Evolutionary conservation across 371 early-diverging fungal genomes (phyloP).

Genomic region (Zopfochytrium polystomum): DNA sequence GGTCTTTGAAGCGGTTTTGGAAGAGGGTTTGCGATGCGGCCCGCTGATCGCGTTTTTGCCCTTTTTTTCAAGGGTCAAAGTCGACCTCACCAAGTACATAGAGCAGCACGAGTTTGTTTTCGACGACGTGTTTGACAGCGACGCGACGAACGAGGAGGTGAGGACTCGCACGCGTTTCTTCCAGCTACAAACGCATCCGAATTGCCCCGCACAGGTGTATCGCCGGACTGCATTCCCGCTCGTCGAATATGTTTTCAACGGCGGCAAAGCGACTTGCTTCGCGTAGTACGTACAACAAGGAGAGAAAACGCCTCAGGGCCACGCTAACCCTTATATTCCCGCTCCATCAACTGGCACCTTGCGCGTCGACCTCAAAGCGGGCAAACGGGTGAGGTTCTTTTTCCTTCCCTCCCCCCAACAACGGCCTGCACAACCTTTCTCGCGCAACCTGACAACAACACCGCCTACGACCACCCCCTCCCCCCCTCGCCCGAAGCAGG

Average conservation of each 20-base stretch:
- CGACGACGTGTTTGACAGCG: conserved; percentile 93
- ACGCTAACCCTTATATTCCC: too few species aligned
- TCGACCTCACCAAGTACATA: conserved; percentile 91
- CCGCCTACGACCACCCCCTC: too few species aligned
- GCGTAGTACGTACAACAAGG: conserved; percentile 71
- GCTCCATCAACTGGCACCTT: too few species aligned
- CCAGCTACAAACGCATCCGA: neutral
- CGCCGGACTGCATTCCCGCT: conserved; percentile 84
- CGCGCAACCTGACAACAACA: too few species aligned
- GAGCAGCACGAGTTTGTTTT: conserved; percentile 93
- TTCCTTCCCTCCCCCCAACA: too few species aligned
- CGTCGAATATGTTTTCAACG: conserved; percentile 89
- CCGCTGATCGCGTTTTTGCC: too few species aligned
- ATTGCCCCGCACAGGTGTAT: conserved; percentile 86
- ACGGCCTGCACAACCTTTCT: too few species aligned
- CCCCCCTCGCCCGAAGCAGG: conserved; percentile 41
- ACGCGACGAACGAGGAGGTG: conserved; percentile 75
- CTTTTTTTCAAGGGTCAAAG: conserved; percentile 61
- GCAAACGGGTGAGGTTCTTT: too few species aligned
- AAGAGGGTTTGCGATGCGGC: too few species aligned
- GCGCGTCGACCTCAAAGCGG: too few species aligned
- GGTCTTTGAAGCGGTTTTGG: too few species aligned
- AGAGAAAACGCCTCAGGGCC: too few species aligned
- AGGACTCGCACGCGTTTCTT: neutral
- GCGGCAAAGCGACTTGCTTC: conserved; percentile 98